Base-by-base conservation (phyloP, 2,329 filamentous ascomycete species). In the Neonectria neomacrospora region DNA sequence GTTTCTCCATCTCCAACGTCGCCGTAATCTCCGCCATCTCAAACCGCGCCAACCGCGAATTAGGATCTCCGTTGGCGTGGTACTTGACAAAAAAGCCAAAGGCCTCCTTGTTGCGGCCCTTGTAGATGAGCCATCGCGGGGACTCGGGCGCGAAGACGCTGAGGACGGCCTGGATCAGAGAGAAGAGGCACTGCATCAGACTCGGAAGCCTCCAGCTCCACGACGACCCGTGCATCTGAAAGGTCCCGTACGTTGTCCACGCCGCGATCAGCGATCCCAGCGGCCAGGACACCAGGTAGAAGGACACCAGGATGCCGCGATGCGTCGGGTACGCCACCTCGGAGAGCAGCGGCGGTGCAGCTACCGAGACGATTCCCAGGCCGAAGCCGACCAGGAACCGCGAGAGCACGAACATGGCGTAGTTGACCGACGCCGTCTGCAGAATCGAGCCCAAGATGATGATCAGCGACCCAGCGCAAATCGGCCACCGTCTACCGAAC, bases 161-260 rank as follows among this genome's bases (percentile, higher is more conserved):
- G 3, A 72, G 20, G 0, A 47, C 28, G 0, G 56, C 60, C 18
- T 72, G 70, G 0, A 63, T 3, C 1, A 72, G 23, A 0, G 69
- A 70, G 20, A 81, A 80, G 37, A 71, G 73, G 0, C 64, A 63
- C 64, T 86, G 83, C 2, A 86, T 69, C 3, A 83, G 73, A 32
- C 81, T 84, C 0, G 83, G 83, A 3, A 84, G 74, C 47, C 83
- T 78, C 82, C 83, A 86, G n/a, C 80, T 77, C 82, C 81, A 83
- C 54, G 75, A 77, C 56, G 69, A 77, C 10, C 62, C 23, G 18
- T 57, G 1, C 64, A 80, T 79, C 44, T 76, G 76, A 22, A 79
- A 74, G 0, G 79, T 82, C 18, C 81, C 81, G 50, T 78, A 83
- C 0, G 81, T 82, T 0, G 65, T 65, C 71, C 71, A 73, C 2